Conservation (phyloP, 208 protist genomes). For the Tritrichomonas foetus region DNA sequence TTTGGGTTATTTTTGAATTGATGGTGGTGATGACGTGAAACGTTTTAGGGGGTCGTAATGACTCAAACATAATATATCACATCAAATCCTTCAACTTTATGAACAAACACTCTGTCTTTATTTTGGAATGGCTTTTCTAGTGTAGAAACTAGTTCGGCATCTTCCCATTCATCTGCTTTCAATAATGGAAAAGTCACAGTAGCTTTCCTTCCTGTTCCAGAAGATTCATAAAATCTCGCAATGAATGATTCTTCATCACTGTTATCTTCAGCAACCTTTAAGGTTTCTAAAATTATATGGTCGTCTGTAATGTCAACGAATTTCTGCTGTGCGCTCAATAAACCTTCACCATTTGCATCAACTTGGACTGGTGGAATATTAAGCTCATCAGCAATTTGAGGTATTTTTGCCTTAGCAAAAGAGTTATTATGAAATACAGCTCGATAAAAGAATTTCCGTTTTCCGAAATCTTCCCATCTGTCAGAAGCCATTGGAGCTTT, state of each 20-base stretch:
- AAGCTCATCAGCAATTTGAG: no score
- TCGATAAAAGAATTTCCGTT: background rate
- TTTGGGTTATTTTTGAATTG: no score
- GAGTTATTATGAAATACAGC: background rate
- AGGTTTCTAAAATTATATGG: background rate
- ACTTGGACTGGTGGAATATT: no score
- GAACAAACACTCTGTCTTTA: no score
- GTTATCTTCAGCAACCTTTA: background rate
- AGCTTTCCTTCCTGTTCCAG: background rate
- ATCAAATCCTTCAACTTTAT: no score
- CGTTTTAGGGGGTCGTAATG: no score
- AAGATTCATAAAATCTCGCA: background rate
- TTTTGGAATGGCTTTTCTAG: no score
- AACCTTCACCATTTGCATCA: no score
- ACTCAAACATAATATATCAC: no score
- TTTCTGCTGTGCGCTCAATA: no score
- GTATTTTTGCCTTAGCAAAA: no score
- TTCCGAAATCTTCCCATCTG: conserved; percentile 12
- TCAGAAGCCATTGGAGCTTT: background rate
- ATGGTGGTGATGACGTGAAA: no score
- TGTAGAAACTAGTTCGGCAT: background rate
- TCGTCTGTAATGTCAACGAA: background rate
- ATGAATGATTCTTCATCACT: background rate
- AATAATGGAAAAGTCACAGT: background rate
- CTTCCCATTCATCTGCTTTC: background rate